Evolutionary conservation across 2,329 filamentous ascomycete genomes (phyloP).

Genomic region (Xenoacremonium recifei): DNA sequence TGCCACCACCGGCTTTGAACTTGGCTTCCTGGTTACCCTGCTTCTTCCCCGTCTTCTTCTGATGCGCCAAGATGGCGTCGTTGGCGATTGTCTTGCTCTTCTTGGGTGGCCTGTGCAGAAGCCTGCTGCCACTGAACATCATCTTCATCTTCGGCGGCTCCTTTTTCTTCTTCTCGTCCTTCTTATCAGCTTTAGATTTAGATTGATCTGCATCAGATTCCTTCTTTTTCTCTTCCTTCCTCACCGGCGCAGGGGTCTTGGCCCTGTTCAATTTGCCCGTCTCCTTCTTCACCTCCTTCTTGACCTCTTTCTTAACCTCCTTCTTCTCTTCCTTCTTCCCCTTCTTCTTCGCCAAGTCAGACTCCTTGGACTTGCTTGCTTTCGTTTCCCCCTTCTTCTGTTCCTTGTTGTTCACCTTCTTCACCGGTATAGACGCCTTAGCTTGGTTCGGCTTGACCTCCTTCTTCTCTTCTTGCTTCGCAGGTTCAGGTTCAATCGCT

Average conservation of each 20-base stretch:
- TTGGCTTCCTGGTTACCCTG: background rate
- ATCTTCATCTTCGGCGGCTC: background rate
- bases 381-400: background rate
- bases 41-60: background rate
- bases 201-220: too few relatives aligned
- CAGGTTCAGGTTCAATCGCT: too few relatives aligned
- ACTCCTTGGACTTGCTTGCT: background rate
- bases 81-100: background rate
- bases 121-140: too few relatives aligned
- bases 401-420: background rate
- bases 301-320: conserved; percentile 6
- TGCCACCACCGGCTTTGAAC: too few relatives aligned
- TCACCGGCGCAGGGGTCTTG: too few relatives aligned
- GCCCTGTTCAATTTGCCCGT: too few relatives aligned
- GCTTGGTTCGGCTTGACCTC: background rate
- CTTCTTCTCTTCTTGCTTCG: background rate
- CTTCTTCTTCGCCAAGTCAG: background rate
- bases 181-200: too few relatives aligned
- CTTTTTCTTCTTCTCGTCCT: background rate
- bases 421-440: background rate
- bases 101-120: too few relatives aligned
- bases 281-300: conserved; percentile 20
- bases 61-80: background rate
- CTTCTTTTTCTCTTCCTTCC: too few relatives aligned
- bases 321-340: background rate